Evolutionary conservation across 1,284 basidiomycete species (phyloP).

Genomic region (Naganishia liquefaciens): DNA sequence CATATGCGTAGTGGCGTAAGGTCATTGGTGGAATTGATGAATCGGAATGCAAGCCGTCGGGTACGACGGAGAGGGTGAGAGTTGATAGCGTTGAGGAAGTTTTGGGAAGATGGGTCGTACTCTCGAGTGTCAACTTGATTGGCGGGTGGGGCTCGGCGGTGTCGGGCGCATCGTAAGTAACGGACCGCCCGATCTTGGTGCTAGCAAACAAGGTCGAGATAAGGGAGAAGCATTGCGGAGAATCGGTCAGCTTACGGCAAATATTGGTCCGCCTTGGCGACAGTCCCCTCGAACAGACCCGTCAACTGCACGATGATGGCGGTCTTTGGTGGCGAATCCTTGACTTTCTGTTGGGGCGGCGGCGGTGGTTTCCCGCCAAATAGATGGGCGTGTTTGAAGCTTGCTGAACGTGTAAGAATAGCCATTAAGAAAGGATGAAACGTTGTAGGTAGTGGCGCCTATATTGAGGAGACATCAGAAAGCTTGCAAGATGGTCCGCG

Average conservation of each 20-base stretch:
- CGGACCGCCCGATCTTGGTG: slow-evolving; percentile 5
- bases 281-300: slow-evolving; percentile 24
- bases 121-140: slow-evolving; percentile 22
- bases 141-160: background rate
- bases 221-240: too few relatives aligned
- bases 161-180: slow-evolving; percentile 3
- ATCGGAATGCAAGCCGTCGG: background rate
- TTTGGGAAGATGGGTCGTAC: background rate
- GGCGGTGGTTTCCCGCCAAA: slow-evolving; percentile 6
- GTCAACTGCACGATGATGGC: slow-evolving; percentile 35
- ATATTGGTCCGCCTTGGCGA: slow-evolving; percentile 33
- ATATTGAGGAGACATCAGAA: background rate
- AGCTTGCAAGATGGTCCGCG: too few relatives aligned
- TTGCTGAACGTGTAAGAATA: slow-evolving; percentile 28
- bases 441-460: slow-evolving; percentile 32
- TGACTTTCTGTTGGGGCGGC: slow-evolving; percentile 1
- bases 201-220: slow-evolving; percentile 5
- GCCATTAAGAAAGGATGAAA: slow-evolving; percentile 32
- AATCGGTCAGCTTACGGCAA: slow-evolving; percentile 23
- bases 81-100: background rate
- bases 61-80: slow-evolving; percentile 4
- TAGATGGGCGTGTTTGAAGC: slow-evolving; percentile 9
- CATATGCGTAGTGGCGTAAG: slow-evolving; percentile 29
- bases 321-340: slow-evolving; percentile 6
- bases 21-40: slow-evolving; percentile 18